These are phyloP conservation scores for Microcyclospora pomicola DNA, from an alignment of 2,329 filamentous ascomycete species.

Conservation along the genomic window DNA sequence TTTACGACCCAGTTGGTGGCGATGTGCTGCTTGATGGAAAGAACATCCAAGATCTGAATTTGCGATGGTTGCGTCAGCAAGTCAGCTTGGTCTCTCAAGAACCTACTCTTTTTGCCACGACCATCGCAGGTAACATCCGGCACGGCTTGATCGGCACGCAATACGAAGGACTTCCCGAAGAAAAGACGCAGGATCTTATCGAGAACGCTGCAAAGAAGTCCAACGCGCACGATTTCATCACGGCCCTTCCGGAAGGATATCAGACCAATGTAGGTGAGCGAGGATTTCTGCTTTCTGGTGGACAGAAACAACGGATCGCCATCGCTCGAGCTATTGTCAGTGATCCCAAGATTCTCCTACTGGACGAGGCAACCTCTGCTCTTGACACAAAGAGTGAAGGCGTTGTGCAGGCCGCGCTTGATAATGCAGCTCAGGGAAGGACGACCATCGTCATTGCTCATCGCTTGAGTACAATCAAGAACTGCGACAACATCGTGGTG, in stretches of 20 bases:
- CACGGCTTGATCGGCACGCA: slow-evolving; percentile 78
- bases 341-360: slow-evolving; percentile 78
- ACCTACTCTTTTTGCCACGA: slow-evolving; percentile 76
- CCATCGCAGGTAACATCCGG: slow-evolving; percentile 80
- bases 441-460: slow-evolving; percentile 97
- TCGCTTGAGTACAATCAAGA: slow-evolving; percentile 82
- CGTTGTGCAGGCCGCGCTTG: slow-evolving; percentile 82
- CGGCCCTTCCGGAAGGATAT: slow-evolving; percentile 69
- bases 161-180: slow-evolving; percentile 53
- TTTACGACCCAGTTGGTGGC: slow-evolving; percentile 80
- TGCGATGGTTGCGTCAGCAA: slow-evolving; percentile 82
- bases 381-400: slow-evolving; percentile 91
- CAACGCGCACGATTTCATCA: slow-evolving; percentile 89
- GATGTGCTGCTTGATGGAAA: slow-evolving; percentile 67
- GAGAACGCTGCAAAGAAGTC: slow-evolving; percentile 75
- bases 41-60: slow-evolving; percentile 67
- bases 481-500: slow-evolving; percentile 91
- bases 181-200: slow-evolving; percentile 57
- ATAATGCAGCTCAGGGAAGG: slow-evolving; percentile 68
- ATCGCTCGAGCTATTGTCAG: slow-evolving; percentile 85
- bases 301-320: slow-evolving; percentile 92
- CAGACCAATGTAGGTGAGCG: slow-evolving; percentile 92
- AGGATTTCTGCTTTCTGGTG: slow-evolving; percentile 82
- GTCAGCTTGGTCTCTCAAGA: slow-evolving; percentile 90
- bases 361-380: slow-evolving; percentile 90